phyloP scores from a whole-genome alignment of 2,329 filamentous ascomycete genomes.

The Chrysoporthe austroafricana region DNA sequence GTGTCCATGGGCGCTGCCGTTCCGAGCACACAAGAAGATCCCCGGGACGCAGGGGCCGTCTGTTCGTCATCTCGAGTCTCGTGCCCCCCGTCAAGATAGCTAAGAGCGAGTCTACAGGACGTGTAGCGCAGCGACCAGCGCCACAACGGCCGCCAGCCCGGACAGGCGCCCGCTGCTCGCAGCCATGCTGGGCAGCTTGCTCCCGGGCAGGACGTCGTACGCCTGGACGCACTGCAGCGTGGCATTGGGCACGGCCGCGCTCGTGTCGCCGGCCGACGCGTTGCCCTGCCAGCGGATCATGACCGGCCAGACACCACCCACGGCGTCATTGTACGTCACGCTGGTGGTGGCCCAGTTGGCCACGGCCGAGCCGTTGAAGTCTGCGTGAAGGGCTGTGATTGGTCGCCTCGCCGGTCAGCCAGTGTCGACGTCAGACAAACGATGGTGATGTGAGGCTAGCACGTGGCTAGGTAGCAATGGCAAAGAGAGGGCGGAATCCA shows the following conservation, averaged over 20 bases:
- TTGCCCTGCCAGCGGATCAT: conserved; percentile 8
- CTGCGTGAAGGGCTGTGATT: background rate
- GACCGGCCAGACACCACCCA: background rate
- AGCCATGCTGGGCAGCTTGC: background rate
- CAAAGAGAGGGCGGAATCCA: background rate
- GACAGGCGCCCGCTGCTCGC: background rate
- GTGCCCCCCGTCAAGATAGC: no score
- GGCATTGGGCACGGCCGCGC: background rate
- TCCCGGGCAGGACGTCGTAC: conserved; percentile 4
- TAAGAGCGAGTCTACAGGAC: no score
- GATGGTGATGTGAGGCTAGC: background rate
- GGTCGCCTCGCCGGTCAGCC: background rate
- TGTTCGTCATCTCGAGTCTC: no score
- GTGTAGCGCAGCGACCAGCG: no score
- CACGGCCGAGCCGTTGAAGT: conserved; percentile 2
- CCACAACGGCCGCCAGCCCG: background rate
- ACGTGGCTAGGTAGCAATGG: background rate
- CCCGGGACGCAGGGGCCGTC: no score
- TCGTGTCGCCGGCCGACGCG: background rate
- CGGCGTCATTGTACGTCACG: conserved; percentile 3
- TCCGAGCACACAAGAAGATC: no score
- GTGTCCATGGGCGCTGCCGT: no score
- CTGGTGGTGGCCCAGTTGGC: background rate
- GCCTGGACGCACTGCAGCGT: conserved; percentile 11
- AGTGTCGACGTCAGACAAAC: background rate